phyloP scores from a whole-genome alignment of 1,284 basidiomycete species.

The Fomes fomentarius region DNA sequence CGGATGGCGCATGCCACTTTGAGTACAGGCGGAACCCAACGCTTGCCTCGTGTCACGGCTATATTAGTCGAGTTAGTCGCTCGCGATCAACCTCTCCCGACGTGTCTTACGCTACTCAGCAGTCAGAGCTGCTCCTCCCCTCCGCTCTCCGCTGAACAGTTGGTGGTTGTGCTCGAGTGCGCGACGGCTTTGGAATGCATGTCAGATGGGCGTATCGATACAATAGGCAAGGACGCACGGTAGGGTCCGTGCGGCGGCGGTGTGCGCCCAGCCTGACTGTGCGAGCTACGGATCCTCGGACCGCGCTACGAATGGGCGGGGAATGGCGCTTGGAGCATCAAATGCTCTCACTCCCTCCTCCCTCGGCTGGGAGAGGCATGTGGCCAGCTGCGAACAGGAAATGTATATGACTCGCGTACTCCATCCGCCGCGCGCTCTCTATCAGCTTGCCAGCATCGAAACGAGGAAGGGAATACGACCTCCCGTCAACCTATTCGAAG shows the following conservation, averaged over 20 bases:
- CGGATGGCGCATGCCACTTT: constrained; percentile 10
- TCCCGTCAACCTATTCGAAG: too few species aligned
- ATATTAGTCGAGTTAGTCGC: constrained; percentile 22
- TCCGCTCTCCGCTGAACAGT: background rate
- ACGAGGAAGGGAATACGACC: background rate
- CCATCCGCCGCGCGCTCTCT: background rate
- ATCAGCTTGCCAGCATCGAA: background rate
- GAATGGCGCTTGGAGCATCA: constrained; percentile 6
- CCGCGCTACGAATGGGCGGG: background rate
- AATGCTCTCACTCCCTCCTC: constrained; percentile 16
- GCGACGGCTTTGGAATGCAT: background rate
- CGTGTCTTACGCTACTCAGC: background rate
- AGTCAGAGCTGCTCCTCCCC: background rate
- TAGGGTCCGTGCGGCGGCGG: background rate
- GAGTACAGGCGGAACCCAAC: background rate
- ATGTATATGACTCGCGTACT: constrained; percentile 16
- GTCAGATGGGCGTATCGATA: background rate
- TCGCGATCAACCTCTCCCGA: constrained; percentile 9
- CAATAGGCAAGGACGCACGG: background rate
- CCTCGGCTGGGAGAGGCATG: constrained; percentile 20
- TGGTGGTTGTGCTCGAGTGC: background rate
- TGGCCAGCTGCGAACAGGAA: constrained; percentile 18
- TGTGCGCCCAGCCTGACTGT: background rate
- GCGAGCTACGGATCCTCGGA: background rate
- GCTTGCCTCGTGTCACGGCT: constrained; percentile 20